Evolutionary conservation across 108 stramenopile genomes (phyloP).

Genomic region (Parietichytrium sp.): DNA sequence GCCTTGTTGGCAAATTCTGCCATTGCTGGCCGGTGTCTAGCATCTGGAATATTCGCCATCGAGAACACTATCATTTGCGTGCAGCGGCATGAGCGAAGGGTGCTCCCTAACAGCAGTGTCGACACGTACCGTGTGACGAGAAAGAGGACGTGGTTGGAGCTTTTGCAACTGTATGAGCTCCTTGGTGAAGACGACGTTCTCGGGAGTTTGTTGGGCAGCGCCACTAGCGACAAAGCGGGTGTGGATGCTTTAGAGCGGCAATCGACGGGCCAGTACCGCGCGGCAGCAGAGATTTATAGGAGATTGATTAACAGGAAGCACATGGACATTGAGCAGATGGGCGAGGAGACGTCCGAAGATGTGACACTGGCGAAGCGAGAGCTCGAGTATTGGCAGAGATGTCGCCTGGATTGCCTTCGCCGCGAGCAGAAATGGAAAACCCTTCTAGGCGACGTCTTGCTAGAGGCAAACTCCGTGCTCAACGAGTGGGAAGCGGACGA

Average conservation of each 20-base stretch:
- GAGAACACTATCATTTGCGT: conserved; percentile 11
- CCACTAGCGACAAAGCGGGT: neutral
- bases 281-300: neutral
- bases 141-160: conserved; percentile 49
- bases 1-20: neutral
- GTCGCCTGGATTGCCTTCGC: neutral
- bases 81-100: neutral
- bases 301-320: too few species aligned
- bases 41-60: conserved; percentile 28
- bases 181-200: conserved; percentile 54
- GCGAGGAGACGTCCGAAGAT: neutral
- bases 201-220: conserved; percentile 42
- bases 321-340: too few species aligned
- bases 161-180: conserved; percentile 49
- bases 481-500: neutral
- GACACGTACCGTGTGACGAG: neutral
- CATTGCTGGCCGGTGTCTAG: neutral
- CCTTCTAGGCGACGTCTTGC: neutral
- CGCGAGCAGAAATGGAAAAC: neutral
- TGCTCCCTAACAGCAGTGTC: neutral
- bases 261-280: neutral
- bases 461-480: neutral
- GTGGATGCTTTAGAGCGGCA: neutral
- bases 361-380: neutral
- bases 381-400: neutral